Base-by-base conservation (phyloP, 2,329 filamentous ascomycete species). In the Microcyclospora tardicrescens region DNA sequence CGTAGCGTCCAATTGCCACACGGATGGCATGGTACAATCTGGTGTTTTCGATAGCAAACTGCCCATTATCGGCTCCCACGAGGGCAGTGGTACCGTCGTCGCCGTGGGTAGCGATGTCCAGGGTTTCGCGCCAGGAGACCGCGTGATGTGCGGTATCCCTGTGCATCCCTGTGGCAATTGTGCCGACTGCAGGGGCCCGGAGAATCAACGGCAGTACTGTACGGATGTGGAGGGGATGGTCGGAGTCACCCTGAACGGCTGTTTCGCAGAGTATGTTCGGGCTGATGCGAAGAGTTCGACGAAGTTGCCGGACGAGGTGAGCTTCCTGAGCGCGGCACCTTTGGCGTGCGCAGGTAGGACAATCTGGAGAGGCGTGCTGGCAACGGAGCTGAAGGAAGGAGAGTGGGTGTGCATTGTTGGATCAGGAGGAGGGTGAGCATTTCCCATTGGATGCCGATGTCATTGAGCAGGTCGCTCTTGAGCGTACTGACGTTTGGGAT, bases 1-100 rank as follows among this genome's bases (percentile, higher is more conserved):
- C 39, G 72, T 72, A 12, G 73, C 71, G 9, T 75, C 71, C 1
- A 67, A 76, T 50, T 79, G 75, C 59, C 75, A 79, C 59, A 78
- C 75, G 1, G 75, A 79, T 58, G 56, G 57, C 43, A 73, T 77
- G 69, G 71, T 76, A 3, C 48, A 51, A 6, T 49, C 60, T 2
- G 74, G 74, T 35, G 55, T 64, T 34, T 69, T 77, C 52, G 55
- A 52, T 6, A 63, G 64, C 0, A 39, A 54, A 2, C 60, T 77
- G 1, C 73, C 74, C 0, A 61, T 64, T 40, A 75, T 65, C 8
- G 70, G 62, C 6, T 77, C 70, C 0, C 73, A 76, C 51, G 73
- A 78, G 55, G 72, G 71, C 13, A 58, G 69, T 12, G 73, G 72
- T 13, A 73, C 72, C 13, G 64, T 77, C 36, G 67, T 67, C 6